Conservation (phyloP, 805 yeast genomes). For the Hanseniaspora valbyensis region DNA sequence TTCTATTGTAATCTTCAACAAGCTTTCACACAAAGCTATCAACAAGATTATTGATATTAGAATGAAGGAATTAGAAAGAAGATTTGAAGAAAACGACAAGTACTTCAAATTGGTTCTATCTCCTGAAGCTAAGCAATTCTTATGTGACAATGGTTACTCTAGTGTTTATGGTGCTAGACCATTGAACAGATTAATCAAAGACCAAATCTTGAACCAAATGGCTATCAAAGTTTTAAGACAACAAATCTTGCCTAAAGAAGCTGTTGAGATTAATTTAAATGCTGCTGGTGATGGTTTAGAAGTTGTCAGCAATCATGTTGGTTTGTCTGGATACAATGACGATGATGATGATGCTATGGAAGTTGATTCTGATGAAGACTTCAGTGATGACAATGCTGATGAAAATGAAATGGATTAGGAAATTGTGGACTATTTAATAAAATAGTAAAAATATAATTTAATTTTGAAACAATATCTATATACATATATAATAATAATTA, state of each 20-base stretch:
- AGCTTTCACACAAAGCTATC: constrained; percentile 82
- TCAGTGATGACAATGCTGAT: constrained; percentile 18
- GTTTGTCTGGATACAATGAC: constrained; percentile 43
- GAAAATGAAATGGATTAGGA: constrained; percentile 20
- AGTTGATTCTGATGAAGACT: constrained; percentile 38
- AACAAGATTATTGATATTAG: constrained; percentile 83
- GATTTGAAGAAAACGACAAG: constrained; percentile 80
- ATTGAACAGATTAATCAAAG: constrained; percentile 80
- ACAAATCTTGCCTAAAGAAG: constrained; percentile 79
- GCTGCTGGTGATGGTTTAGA: constrained; percentile 51
- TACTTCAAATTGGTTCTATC: constrained; percentile 60
- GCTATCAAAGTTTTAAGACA: constrained; percentile 84
- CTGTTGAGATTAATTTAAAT: constrained; percentile 49
- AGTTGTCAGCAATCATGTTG: constrained; percentile 78
- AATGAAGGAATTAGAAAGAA: constrained; percentile 67
- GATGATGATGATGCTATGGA: constrained; percentile 49
- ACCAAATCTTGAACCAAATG: constrained; percentile 71
- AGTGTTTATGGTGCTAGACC: constrained; percentile 96
- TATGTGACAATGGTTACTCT: constrained; percentile 80
- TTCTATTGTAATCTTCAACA: constrained; percentile 84
- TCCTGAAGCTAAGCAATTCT: constrained; percentile 65
- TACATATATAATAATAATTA: too few species aligned
- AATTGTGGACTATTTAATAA: too few species aligned
- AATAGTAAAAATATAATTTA: too few species aligned
- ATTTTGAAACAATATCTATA: too few species aligned